Evolutionary conservation across 2,329 filamentous ascomycete species (phyloP).

Genomic region (Phialophora verrucosa): DNA sequence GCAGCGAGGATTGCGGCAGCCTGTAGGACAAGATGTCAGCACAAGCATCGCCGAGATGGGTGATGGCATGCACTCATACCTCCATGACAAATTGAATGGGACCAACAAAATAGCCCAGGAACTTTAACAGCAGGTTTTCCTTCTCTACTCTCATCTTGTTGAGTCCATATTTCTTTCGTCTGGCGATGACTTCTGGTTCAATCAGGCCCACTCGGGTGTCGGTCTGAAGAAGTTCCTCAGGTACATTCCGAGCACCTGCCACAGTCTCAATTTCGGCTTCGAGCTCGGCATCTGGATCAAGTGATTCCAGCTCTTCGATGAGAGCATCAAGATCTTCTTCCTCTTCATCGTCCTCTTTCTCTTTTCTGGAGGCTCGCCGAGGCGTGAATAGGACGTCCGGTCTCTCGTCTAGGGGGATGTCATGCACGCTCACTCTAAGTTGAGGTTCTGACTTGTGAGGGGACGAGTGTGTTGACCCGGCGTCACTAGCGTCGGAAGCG

Average conservation of each 20-base stretch:
- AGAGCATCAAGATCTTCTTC: slow-evolving; percentile 85
- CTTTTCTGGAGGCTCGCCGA: slow-evolving; percentile 20
- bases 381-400: slow-evolving; percentile 24
- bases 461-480: slow-evolving; percentile 26
- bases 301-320: slow-evolving; percentile 84
- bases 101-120: slow-evolving; percentile 79
- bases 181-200: slow-evolving; percentile 67
- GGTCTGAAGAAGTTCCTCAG: slow-evolving; percentile 79
- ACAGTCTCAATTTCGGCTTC: slow-evolving; percentile 62
- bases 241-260: slow-evolving; percentile 63
- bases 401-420: slow-evolving; percentile 20
- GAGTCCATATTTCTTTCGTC: slow-evolving; percentile 75
- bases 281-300: slow-evolving; percentile 71
- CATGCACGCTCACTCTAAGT: slow-evolving; percentile 20
- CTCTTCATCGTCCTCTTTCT: slow-evolving; percentile 69
- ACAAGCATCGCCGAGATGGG: slow-evolving; percentile 25
- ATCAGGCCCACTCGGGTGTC: slow-evolving; percentile 75
- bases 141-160: slow-evolving; percentile 94
- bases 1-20: slow-evolving; percentile 79
- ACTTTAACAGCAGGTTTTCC: slow-evolving; percentile 83
- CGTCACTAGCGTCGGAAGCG: slow-evolving; percentile 31
- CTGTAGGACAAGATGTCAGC: slow-evolving; percentile 47
- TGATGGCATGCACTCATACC: slow-evolving; percentile 56
- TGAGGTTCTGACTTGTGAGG: slow-evolving; percentile 22
- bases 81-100: slow-evolving; percentile 96